A percentile compares a stretch with the other conserved stretches of the same genome.
These are phyloP conservation scores for Vitis hybrid DNA, from an alignment of 177 flowering plant genomes.

Conservation along the genomic window DNA sequence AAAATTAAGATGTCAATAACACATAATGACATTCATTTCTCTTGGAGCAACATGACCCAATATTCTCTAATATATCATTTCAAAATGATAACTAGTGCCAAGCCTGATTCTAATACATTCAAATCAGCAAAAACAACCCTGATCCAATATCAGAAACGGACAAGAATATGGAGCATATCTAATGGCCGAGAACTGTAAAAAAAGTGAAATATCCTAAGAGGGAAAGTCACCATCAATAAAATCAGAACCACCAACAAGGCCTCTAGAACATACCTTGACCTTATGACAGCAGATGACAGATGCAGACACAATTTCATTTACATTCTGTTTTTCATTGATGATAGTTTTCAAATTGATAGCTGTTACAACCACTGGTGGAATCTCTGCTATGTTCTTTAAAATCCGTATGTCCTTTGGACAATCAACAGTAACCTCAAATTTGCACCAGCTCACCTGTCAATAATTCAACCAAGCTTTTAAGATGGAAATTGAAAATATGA, in stretches of 20 bases:
- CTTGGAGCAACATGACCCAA: too few relatives aligned
- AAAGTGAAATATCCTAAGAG: not conserved
- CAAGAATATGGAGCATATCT: not conserved
- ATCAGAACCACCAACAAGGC: constrained; percentile 2
- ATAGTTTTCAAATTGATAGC: constrained; percentile 88
- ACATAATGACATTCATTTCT: too few relatives aligned
- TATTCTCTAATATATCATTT: not conserved
- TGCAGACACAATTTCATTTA: constrained; percentile 89
- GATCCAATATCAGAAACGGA: not conserved
- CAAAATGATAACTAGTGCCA: not conserved
- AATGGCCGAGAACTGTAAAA: not conserved
- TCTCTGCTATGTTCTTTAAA: constrained; percentile 42
- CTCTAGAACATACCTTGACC: constrained; percentile 64
- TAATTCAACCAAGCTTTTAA: not conserved
- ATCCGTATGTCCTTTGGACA: constrained; percentile 63
- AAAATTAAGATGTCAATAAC: too few relatives aligned
- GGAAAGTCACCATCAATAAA: not conserved
- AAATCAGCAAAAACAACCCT: not conserved
- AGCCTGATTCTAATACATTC: not conserved
- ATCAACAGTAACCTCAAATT: constrained; percentile 82
- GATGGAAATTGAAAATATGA: not conserved
- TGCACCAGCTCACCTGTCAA: constrained; percentile 97
- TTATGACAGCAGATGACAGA: constrained; percentile 80
- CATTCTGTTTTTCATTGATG: constrained; percentile 70
- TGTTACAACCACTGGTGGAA: constrained; percentile 87